A percentile compares a stretch with the other conserved stretches of the same genome.
These are phyloP conservation scores for Cutaneotrichosporon sp. DNA, from an alignment of 1,284 basidiomycete genomes.

Conservation along the genomic window DNA sequence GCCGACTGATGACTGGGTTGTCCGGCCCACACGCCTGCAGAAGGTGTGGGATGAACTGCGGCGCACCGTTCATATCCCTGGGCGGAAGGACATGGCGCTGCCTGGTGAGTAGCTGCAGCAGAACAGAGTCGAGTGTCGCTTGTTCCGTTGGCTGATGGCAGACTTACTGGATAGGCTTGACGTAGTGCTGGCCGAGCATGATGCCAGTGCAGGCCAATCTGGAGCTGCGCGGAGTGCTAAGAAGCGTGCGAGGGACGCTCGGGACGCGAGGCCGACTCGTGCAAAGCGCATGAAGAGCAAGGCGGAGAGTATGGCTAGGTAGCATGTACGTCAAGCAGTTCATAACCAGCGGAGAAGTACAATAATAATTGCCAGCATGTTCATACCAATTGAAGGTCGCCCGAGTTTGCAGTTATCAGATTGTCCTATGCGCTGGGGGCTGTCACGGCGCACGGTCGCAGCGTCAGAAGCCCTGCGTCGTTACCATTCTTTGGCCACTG, in stretches of 20 bases:
- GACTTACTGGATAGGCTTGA: conserved; percentile 12
- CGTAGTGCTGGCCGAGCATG: conserved; percentile 1
- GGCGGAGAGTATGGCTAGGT: neutral
- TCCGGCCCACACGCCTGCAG: conserved; percentile 10
- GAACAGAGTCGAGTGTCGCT: too few species aligned
- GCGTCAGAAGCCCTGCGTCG: neutral
- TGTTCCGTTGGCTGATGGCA: conserved; percentile 1
- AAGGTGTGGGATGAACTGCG: conserved; percentile 11
- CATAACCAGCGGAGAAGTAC: neutral
- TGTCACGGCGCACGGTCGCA: too few species aligned
- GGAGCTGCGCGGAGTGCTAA: neutral
- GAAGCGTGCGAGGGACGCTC: neutral
- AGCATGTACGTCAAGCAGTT: neutral
- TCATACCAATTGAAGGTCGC: too few species aligned
- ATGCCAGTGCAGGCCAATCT: neutral
- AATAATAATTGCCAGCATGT: neutral
- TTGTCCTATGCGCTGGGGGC: too few species aligned
- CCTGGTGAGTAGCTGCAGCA: conserved; percentile 1
- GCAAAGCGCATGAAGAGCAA: conserved; percentile 2
- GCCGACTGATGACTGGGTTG: conserved; percentile 7
- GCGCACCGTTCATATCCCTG: neutral
- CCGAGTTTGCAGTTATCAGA: too few species aligned
- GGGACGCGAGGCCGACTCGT: neutral
- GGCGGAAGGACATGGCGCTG: conserved; percentile 6
- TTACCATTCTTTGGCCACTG: too few species aligned